These are phyloP conservation scores for Ogataea wickerhamii DNA, from an alignment of 805 yeast species.

Conservation along the genomic window DNA sequence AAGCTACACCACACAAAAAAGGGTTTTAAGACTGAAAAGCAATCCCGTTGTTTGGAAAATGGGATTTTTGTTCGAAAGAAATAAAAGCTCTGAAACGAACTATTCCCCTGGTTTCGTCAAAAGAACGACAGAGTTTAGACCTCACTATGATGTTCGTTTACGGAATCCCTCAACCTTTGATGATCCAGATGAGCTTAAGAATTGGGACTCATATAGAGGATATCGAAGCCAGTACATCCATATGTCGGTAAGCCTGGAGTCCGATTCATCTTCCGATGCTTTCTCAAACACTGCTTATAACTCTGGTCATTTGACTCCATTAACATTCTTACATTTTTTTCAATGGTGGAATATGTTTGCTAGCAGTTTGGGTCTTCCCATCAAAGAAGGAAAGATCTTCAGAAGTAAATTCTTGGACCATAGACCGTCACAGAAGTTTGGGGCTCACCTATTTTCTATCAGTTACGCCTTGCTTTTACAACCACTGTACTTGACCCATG, in stretches of 20 bases:
- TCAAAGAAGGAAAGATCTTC: conserved; percentile 71
- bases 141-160: conserved; percentile 58
- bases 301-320: conserved; percentile 74
- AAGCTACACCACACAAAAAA: conserved; percentile 42
- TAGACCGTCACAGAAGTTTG: conserved; percentile 29
- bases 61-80: conserved; percentile 72
- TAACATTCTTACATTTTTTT: conserved; percentile 62
- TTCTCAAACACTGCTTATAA: conserved; percentile 44
- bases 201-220: conserved; percentile 76
- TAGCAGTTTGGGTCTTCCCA: conserved; percentile 75
- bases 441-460: conserved; percentile 54
- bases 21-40: conserved; percentile 60
- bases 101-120: conserved; percentile 31
- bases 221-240: conserved; percentile 84
- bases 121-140: conserved; percentile 45
- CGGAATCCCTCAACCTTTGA: conserved; percentile 51
- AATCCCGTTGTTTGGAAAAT: conserved; percentile 67
- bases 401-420: conserved; percentile 38
- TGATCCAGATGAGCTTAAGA: conserved; percentile 33
- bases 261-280: conserved; percentile 29
- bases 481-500: conserved; percentile 73
- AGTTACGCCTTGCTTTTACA: conserved; percentile 72
- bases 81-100: conserved; percentile 36
- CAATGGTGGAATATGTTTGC: conserved; percentile 85
- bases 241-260: conserved; percentile 54